phyloP scores from a whole-genome alignment of 2,329 filamentous ascomycete species.

The Knufia fluminis region DNA sequence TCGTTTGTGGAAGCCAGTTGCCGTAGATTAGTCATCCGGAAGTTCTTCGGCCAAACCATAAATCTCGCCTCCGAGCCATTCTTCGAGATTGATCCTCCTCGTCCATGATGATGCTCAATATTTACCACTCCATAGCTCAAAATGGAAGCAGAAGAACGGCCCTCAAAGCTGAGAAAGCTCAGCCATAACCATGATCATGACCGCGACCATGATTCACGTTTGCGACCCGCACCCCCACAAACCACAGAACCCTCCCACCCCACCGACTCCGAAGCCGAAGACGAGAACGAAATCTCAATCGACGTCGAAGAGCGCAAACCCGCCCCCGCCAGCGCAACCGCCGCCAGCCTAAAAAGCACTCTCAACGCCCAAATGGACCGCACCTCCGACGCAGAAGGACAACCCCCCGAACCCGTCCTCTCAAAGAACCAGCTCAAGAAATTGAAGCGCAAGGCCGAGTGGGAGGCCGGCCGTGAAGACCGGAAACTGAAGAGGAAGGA shows the following conservation, averaged over 20 bases:
- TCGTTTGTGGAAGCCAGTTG: too few relatives aligned
- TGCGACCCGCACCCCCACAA: constrained; percentile 13
- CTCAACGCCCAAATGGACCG: constrained; percentile 6
- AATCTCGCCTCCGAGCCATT: neutral
- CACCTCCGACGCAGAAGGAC: constrained; percentile 1
- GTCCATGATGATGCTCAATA: neutral
- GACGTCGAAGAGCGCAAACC: neutral
- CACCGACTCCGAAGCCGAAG: neutral
- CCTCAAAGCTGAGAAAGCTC: constrained; percentile 47
- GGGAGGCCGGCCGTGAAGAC: constrained; percentile 60
- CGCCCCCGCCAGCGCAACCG: neutral
- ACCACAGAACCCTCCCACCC: neutral
- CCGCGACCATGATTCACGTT: constrained; percentile 9
- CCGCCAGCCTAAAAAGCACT: neutral
- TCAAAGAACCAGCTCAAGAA: constrained; percentile 87
- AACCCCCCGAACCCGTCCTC: constrained; percentile 32
- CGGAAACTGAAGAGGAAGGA: constrained; percentile 52
- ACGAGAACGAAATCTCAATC: neutral
- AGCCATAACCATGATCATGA: constrained; percentile 26
- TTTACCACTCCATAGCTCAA: neutral
- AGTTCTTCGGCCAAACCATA: neutral
- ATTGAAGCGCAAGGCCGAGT: constrained; percentile 59
- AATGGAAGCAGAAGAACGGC: constrained; percentile 49
- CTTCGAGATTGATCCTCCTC: neutral
- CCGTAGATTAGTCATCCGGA: too few relatives aligned